Conservation (phyloP, 345 rosid genomes). For the Raphanus raphanistrum region DNA sequence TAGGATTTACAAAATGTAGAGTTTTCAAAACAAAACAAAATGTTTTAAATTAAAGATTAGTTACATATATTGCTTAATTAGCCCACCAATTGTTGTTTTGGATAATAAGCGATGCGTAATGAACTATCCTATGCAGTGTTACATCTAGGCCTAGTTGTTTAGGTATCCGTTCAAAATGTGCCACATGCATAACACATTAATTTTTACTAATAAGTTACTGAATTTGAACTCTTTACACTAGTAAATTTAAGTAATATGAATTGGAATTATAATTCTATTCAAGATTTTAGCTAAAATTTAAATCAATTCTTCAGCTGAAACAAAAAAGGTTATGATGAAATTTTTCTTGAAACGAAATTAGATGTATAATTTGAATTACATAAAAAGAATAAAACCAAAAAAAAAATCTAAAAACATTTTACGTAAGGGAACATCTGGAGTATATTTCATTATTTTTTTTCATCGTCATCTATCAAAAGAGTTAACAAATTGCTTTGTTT, state of each 20-base stretch:
- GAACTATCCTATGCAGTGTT: not conserved
- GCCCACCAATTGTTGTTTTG: not conserved
- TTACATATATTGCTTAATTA: not conserved
- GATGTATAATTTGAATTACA: not conserved
- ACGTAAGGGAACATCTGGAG: not conserved
- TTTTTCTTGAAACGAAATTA: not conserved
- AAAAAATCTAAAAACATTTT: too few relatives aligned
- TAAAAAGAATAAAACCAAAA: too few relatives aligned
- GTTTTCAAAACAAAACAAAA: not conserved
- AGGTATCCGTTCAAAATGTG: not conserved
- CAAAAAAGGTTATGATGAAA: not conserved
- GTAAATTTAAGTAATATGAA: not conserved
- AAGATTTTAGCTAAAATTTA: not conserved
- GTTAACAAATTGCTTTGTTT: not conserved
- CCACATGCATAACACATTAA: not conserved
- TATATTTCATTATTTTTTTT: too few relatives aligned
- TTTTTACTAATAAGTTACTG: not conserved
- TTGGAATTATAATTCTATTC: not conserved
- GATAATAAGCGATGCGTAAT: not conserved
- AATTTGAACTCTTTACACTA: not conserved
- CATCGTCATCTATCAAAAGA: not conserved
- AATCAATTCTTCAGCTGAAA: not conserved
- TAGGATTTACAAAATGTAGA: not conserved
- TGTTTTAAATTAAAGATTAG: not conserved
- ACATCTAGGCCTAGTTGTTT: not conserved